These are phyloP conservation scores for Pythium aquatile DNA, from an alignment of 352 stramenopile species.

Conservation along the genomic window DNA sequence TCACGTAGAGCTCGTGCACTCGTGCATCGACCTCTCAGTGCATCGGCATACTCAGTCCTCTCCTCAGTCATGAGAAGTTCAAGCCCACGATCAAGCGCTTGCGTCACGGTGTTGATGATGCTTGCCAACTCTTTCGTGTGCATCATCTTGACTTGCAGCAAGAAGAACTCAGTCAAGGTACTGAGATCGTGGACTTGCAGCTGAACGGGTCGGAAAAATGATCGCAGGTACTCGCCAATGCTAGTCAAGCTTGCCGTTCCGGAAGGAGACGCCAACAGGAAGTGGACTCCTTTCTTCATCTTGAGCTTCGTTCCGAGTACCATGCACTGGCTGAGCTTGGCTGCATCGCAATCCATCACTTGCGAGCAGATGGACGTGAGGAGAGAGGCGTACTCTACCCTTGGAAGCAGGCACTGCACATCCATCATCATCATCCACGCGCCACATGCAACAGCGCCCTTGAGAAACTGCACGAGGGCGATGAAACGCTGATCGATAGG, in stretches of 20 bases:
- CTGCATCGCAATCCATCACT: slow-evolving; percentile 37
- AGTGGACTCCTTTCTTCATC: slow-evolving; percentile 47
- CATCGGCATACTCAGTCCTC: not conserved
- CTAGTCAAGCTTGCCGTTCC: not conserved
- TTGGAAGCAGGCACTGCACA: slow-evolving; percentile 32
- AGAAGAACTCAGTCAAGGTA: slow-evolving; percentile 40
- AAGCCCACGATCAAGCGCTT: slow-evolving; percentile 18
- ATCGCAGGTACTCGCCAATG: slow-evolving; percentile 20
- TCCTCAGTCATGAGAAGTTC: slow-evolving; percentile 6
- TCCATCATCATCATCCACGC: slow-evolving; percentile 52
- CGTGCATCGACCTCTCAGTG: not conserved
- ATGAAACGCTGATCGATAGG: slow-evolving; percentile 22
- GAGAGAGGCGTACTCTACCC: slow-evolving; percentile 22
- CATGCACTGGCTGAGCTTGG: slow-evolving; percentile 39
- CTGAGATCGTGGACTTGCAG: slow-evolving; percentile 40
- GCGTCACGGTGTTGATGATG: slow-evolving; percentile 33
- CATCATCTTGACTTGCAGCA: slow-evolving; percentile 38
- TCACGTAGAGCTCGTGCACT: not conserved
- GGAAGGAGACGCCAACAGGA: slow-evolving; percentile 22
- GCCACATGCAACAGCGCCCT: slow-evolving; percentile 45
- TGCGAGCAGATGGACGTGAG: slow-evolving; percentile 45
- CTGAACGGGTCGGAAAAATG: slow-evolving; percentile 42
- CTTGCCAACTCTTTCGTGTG: slow-evolving; percentile 33
- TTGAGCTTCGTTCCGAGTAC: slow-evolving; percentile 44
- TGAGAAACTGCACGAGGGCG: slow-evolving; percentile 41